A percentile compares a stretch with the other conserved stretches of the same genome.
Evolutionary conservation across 495 filamentous ascomycete genomes (phyloP).

Genomic region (Tuber microsphaerosporum): DNA sequence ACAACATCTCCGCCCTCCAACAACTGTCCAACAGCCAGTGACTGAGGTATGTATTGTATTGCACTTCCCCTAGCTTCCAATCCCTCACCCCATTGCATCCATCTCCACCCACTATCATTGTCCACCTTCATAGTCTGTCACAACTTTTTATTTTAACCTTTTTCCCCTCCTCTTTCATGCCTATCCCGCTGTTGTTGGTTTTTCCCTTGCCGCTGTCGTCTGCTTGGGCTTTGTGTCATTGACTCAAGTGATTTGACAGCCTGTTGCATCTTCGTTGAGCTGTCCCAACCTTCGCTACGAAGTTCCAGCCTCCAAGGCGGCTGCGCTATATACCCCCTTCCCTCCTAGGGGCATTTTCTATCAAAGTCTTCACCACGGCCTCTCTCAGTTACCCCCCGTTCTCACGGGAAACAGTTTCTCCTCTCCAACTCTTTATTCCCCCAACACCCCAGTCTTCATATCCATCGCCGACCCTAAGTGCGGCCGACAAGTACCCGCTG

Average conservation of each 20-base stretch:
- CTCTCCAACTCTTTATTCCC: conserved; percentile 37
- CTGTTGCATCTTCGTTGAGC: conserved; percentile 23
- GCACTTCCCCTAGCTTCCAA: background rate
- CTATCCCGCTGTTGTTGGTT: conserved; percentile 26
- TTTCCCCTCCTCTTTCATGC: conserved; percentile 12
- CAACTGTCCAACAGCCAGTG: background rate
- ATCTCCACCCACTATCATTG: background rate
- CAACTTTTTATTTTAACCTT: conserved; percentile 7
- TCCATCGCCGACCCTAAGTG: conserved; percentile 36
- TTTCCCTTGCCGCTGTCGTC: conserved; percentile 22
- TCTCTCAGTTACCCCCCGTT: conserved; percentile 40
- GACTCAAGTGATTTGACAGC: conserved; percentile 31
- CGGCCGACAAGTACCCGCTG: conserved; percentile 36
- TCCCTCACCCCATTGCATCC: background rate
- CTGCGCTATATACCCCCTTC: conserved; percentile 23
- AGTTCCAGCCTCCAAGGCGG: conserved; percentile 19
- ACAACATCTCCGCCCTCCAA: background rate
- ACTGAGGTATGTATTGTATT: conserved; percentile 2
- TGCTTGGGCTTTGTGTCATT: conserved; percentile 29
- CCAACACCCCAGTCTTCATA: conserved; percentile 38
- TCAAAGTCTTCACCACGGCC: conserved; percentile 38
- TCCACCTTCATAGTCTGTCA: background rate
- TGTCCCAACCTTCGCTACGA: conserved; percentile 29
- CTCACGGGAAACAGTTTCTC: conserved; percentile 37
- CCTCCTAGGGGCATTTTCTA: conserved; percentile 30